A percentile compares a stretch with the other conserved stretches of the same genome.
Conservation (phyloP, 2,329 filamentous ascomycete species). For the Aspergillus japonicus region DNA sequence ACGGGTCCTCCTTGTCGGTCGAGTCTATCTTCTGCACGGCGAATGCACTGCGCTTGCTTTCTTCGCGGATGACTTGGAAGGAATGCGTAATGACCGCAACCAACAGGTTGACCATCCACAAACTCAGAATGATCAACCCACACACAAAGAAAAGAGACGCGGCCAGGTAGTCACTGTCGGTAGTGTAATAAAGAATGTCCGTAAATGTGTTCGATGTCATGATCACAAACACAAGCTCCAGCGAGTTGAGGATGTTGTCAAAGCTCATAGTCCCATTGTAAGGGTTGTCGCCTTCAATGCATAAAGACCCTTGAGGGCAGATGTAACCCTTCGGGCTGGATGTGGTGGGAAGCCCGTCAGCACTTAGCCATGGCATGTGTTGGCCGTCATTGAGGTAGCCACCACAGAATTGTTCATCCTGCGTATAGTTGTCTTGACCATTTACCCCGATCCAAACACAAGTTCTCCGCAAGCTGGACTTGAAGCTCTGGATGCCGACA, state of each 20-base stretch:
- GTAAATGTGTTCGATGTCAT: slow-evolving; percentile 98
- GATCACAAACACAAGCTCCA: slow-evolving; percentile 94
- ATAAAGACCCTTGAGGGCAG: slow-evolving; percentile 80
- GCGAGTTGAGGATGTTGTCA: slow-evolving; percentile 87
- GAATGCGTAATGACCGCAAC: slow-evolving; percentile 98
- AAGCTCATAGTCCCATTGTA: slow-evolving; percentile 86
- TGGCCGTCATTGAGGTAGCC: slow-evolving; percentile 67
- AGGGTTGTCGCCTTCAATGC: slow-evolving; percentile 75
- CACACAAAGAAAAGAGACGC: slow-evolving; percentile 73
- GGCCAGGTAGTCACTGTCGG: slow-evolving; percentile 84
- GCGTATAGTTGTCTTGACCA: slow-evolving; percentile 39
- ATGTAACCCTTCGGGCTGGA: slow-evolving; percentile 73
- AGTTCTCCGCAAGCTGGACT: slow-evolving; percentile 72
- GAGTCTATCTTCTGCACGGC: slow-evolving; percentile 66
- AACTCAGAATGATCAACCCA: slow-evolving; percentile 83
- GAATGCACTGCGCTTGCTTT: slow-evolving; percentile 92
- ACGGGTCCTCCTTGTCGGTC: slow-evolving; percentile 41
- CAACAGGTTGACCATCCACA: slow-evolving; percentile 92
- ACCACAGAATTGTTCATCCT: slow-evolving; percentile 73
- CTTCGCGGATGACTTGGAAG: slow-evolving; percentile 96
- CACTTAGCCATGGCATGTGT: slow-evolving; percentile 67
- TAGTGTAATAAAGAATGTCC: slow-evolving; percentile 90
- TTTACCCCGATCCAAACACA: slow-evolving; percentile 74
- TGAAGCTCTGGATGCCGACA: slow-evolving; percentile 94
- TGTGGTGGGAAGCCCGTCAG: slow-evolving; percentile 51